phyloP scores from a whole-genome alignment of 2,329 filamentous ascomycete genomes.

The Diaporthe nobilis region DNA sequence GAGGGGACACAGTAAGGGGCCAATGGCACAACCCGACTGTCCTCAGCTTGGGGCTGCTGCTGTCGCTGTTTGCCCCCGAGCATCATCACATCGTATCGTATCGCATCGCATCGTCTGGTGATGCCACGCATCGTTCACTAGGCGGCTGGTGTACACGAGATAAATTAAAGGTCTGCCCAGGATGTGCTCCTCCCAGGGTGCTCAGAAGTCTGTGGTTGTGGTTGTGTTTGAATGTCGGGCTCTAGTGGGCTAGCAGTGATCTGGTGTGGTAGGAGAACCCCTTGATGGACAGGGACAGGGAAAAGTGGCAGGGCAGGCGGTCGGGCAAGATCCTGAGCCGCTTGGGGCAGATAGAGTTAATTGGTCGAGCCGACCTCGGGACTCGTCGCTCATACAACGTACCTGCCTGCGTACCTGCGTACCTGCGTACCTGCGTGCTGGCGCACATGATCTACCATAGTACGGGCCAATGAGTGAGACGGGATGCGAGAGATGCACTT shows the following conservation, averaged over 20 bases:
- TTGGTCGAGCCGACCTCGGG: constrained; percentile 22
- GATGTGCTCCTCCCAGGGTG: background rate
- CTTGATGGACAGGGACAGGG: constrained; percentile 21
- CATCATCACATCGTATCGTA: background rate
- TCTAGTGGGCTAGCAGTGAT: background rate
- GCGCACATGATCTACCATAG: constrained; percentile 19
- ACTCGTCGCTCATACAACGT: background rate
- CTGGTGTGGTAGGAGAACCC: constrained; percentile 27
- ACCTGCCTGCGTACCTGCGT: background rate
- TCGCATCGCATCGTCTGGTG: background rate
- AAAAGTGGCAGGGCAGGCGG: background rate
- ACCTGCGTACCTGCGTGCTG: constrained; percentile 10
- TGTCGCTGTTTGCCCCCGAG: background rate
- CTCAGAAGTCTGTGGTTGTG: constrained; percentile 21
- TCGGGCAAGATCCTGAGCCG: constrained; percentile 34
- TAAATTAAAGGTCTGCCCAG: constrained; percentile 39
- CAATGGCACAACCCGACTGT: background rate
- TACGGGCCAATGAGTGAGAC: background rate
- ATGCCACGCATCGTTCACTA: constrained; percentile 8
- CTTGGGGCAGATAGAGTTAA: constrained; percentile 13
- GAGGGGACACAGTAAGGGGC: background rate
- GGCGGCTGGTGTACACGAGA: constrained; percentile 33
- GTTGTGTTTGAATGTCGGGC: background rate
- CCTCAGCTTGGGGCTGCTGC: background rate
- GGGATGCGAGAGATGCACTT: background rate